phyloP scores from a whole-genome alignment of 2,329 filamentous ascomycete genomes.

The Aureobasidium mangrovei region DNA sequence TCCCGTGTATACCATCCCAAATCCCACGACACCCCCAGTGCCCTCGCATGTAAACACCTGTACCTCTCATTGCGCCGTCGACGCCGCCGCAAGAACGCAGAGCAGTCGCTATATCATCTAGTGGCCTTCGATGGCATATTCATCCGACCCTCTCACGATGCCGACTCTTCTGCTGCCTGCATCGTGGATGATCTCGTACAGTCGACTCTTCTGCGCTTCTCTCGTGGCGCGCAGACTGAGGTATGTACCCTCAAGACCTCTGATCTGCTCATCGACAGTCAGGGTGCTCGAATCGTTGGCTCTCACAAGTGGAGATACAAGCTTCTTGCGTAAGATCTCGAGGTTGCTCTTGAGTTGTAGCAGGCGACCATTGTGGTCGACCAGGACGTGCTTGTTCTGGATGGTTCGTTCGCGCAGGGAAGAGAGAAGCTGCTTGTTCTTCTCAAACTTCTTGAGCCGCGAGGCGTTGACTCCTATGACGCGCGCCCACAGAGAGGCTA shows the following conservation, averaged over 20 bases:
- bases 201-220: conserved; percentile 69
- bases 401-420: conserved; percentile 77
- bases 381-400: conserved; percentile 75
- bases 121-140: conserved; percentile 17
- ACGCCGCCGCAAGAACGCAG: conserved; percentile 10
- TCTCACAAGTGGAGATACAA: conserved; percentile 75
- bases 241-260: conserved; percentile 70
- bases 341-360: conserved; percentile 78
- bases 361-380: conserved; percentile 78
- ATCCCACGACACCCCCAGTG: neutral
- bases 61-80: conserved; percentile 3
- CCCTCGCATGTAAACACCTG: neutral
- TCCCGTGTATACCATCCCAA: neutral
- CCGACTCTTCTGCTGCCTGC: conserved; percentile 23
- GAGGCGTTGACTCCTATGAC: conserved; percentile 68
- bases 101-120: conserved; percentile 8
- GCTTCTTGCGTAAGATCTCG: conserved; percentile 71
- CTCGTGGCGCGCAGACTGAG: conserved; percentile 67
- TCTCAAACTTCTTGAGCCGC: conserved; percentile 80
- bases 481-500: conserved; percentile 76
- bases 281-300: conserved; percentile 59
- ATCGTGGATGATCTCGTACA: conserved; percentile 72
- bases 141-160: conserved; percentile 10
- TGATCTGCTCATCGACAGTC: conserved; percentile 76
- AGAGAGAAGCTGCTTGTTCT: conserved; percentile 70